Evolutionary conservation across 441 rosid species (phyloP), one percentile per base, ranked within the genome.

Genomic region (Daphne laureola): DNA sequence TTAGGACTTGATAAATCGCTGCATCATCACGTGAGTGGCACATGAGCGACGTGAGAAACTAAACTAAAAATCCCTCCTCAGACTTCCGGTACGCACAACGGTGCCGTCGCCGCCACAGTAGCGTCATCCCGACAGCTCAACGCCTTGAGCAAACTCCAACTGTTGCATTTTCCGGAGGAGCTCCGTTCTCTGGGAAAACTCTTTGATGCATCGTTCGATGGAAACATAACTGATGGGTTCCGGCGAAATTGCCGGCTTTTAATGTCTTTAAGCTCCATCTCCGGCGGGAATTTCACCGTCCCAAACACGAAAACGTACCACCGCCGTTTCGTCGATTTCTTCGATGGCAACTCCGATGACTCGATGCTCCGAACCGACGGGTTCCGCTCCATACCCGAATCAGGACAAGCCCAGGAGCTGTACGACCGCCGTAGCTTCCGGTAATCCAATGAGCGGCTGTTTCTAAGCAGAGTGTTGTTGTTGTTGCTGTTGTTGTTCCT

Each of bases 291-390:
- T 75, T 72, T 80, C 41, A 78, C 72, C 62, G 73, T 75, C 18
- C 96, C 95, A 57, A 87, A 82, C 80, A 83, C 72, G 31, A 83
- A 68, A 55, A 78, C 50, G 2, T 72, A 82, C 98, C 96, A 85
- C 62, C 80, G 67, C 2, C 86, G 88, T 79, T 70, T 82, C 14
- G 67, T 65, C 8, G 55, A 56, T 51, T 51, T 69, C 51, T 51
- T 66, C 0, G 45, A 15, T 3, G 64, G 8, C 0, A 36, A 53
- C 2, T 76, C 79, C 8, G 72, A 3, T 61, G 61, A 81, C 7
- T 54, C 49, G 1, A 51, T n/a, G 8, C 69, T 74, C 56, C 59
- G 71, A 1, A 47, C 43, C 16, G 82, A 72, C 0, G 72, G 47
- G 12, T 27, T 67, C 16, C 78, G 26, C 15, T 68, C 72, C 15